phyloP scores from a whole-genome alignment of 177 flowering plant genomes.

The Vitis hybrid region DNA sequence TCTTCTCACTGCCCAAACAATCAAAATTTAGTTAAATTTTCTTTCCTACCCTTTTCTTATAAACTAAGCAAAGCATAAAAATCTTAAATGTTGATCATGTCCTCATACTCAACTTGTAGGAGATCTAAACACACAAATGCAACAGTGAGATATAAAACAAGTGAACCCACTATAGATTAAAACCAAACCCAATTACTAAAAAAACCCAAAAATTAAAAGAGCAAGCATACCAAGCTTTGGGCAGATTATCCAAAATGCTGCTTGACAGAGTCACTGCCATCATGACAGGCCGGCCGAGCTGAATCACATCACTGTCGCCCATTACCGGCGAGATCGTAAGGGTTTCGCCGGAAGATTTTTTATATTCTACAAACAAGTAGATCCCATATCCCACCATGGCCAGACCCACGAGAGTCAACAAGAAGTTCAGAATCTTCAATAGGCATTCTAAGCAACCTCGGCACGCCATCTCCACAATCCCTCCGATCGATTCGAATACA shows the following conservation, averaged over 20 bases:
- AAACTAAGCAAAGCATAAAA: too few species aligned
- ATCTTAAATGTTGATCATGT: too few species aligned
- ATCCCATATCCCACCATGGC: conserved; percentile 95
- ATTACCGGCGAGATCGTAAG: conserved; percentile 14
- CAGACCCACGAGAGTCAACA: conserved; percentile 75
- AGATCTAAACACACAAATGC: too few species aligned
- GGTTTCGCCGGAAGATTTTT: conserved; percentile 21
- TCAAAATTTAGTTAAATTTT: too few species aligned
- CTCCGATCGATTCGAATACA: conserved; percentile 6
- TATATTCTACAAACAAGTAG: conserved; percentile 75
- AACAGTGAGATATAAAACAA: too few species aligned
- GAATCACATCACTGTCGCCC: conserved; percentile 24
- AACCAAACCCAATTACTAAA: background rate
- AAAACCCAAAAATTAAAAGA: background rate
- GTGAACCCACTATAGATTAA: too few species aligned
- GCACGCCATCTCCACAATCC: conserved; percentile 60
- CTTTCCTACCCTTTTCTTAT: too few species aligned
- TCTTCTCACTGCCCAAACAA: too few species aligned
- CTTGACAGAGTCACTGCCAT: conserved; percentile 55
- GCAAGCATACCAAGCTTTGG: conserved; percentile 78
- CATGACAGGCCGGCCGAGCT: conserved; percentile 83
- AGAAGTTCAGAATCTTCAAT: conserved; percentile 81
- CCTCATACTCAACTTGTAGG: too few species aligned
- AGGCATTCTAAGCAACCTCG: conserved; percentile 77
- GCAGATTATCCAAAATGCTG: conserved; percentile 62